Evolutionary conservation across 2,329 filamentous ascomycete genomes (phyloP).

Genomic region (Cladophialophora bantiana): DNA sequence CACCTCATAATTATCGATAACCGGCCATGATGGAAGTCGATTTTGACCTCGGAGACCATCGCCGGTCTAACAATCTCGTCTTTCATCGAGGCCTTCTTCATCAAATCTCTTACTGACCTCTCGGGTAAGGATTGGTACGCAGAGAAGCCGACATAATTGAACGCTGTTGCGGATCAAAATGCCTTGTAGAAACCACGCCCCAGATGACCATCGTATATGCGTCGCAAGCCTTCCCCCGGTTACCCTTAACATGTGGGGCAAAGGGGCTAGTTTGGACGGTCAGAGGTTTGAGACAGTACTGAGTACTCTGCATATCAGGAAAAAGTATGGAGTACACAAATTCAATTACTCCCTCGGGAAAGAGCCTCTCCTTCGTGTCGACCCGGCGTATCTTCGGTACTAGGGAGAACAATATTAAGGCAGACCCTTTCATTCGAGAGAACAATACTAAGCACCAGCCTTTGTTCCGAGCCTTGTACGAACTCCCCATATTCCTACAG

Average conservation of each 20-base stretch:
- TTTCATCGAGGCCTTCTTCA: not conserved
- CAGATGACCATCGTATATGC: not conserved
- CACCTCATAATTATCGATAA: not conserved
- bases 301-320: not conserved
- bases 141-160: not conserved
- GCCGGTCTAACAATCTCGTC: not conserved
- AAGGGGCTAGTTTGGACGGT: too few relatives aligned
- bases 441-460: slow-evolving; percentile 15
- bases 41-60: not conserved
- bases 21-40: not conserved
- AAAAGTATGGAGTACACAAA: not conserved
- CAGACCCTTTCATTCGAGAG: not conserved
- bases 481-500: not conserved
- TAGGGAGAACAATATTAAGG: not conserved
- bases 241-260: not conserved
- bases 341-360: not conserved
- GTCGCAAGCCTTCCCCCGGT: not conserved
- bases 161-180: not conserved
- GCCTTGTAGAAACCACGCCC: not conserved
- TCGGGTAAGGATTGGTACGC: not conserved
- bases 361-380: not conserved
- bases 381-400: slow-evolving; percentile 8
- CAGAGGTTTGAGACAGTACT: too few relatives aligned
- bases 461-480: not conserved
- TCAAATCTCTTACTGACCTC: not conserved